Percentiles rank a stretch among this genome's conserved stretches.
Evolutionary conservation across 2,329 filamentous ascomycete species (phyloP).

Genomic region (Microthyrium microscopicum): DNA sequence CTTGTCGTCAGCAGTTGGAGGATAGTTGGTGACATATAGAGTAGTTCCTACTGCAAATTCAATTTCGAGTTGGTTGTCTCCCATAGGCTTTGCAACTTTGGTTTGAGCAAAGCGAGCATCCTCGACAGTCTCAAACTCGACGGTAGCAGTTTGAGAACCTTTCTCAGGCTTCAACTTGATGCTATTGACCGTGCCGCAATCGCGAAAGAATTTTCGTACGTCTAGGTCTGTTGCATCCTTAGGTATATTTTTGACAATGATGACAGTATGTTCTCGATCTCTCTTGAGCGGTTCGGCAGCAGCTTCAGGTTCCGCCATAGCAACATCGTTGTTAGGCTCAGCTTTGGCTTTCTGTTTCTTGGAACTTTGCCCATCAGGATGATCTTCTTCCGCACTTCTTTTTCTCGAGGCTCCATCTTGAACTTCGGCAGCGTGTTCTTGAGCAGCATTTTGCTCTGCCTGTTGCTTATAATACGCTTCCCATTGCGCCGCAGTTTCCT

Average conservation of each 20-base stretch:
- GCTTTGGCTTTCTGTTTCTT: conserved; percentile 48
- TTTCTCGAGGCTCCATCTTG: conserved; percentile 49
- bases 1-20: conserved; percentile 53
- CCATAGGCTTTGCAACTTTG: conserved; percentile 64
- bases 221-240: conserved; percentile 50
- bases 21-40: conserved; percentile 82
- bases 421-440: conserved; percentile 13
- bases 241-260: conserved; percentile 68
- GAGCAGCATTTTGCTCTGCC: conserved; percentile 15
- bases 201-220: conserved; percentile 77
- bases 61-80: conserved; percentile 57
- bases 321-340: conserved; percentile 19
- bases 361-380: conserved; percentile 32
- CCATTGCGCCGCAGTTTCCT: conserved; percentile 49
- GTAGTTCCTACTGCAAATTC: conserved; percentile 61
- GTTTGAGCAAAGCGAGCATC: conserved; percentile 70
- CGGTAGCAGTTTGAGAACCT: conserved; percentile 50
- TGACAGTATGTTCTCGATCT: conserved; percentile 77
- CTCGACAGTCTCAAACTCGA: conserved; percentile 71
- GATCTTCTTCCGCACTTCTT: conserved; percentile 42
- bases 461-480: conserved; percentile 31
- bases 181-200: conserved; percentile 71
- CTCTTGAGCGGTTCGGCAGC: conserved; percentile 39
- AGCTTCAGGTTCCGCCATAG: conserved; percentile 16
- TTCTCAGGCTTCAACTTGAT: conserved; percentile 50